A percentile compares a stretch with the other conserved stretches of the same genome.
Evolutionary conservation across 495 filamentous ascomycete species (phyloP).

Genomic region (Hypoxylon lienhwacheense): DNA sequence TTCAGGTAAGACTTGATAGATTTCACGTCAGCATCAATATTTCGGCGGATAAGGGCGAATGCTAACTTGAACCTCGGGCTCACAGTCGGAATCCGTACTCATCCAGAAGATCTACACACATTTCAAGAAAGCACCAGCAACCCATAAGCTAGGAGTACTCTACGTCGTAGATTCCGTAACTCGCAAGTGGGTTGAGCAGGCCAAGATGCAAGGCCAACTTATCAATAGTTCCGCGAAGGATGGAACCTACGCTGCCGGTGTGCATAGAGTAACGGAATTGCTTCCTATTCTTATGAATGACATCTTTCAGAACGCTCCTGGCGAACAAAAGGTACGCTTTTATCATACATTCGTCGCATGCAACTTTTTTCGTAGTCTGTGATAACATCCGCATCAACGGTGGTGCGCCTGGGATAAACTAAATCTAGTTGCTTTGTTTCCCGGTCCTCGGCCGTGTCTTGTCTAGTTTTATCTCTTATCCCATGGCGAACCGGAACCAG

Average conservation of each 20-base stretch:
- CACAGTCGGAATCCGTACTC: constrained; percentile 89
- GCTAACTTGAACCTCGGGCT: constrained; percentile 39
- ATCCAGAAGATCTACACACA: constrained; percentile 96
- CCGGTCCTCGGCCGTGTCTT: constrained; percentile 8
- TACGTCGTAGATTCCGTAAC: constrained; percentile 99
- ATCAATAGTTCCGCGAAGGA: constrained; percentile 74
- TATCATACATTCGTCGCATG: constrained; percentile 40
- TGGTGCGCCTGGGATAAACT: constrained; percentile 40
- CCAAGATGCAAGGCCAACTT: constrained; percentile 79
- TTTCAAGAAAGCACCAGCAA: constrained; percentile 92
- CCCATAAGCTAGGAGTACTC: constrained; percentile 97
- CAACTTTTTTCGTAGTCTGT: constrained; percentile 38
- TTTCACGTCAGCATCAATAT: constrained; percentile 6
- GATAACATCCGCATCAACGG: constrained; percentile 36
- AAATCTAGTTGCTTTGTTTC: constrained; percentile 37
- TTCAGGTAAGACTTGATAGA: constrained; percentile 76
- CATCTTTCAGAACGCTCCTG: constrained; percentile 82
- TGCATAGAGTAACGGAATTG: constrained; percentile 94
- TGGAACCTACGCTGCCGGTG: constrained; percentile 91
- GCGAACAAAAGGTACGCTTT: constrained; percentile 98
- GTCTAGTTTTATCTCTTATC: constrained; percentile 3
- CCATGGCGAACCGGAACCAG: background rate
- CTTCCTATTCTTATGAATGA: constrained; percentile 94
- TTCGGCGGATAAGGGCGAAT: constrained; percentile 5
- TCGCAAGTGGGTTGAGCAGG: constrained; percentile 96